These are phyloP conservation scores for Begonia peltatifolia DNA, from an alignment of 306 rosid genomes.

Conservation along the genomic window DNA sequence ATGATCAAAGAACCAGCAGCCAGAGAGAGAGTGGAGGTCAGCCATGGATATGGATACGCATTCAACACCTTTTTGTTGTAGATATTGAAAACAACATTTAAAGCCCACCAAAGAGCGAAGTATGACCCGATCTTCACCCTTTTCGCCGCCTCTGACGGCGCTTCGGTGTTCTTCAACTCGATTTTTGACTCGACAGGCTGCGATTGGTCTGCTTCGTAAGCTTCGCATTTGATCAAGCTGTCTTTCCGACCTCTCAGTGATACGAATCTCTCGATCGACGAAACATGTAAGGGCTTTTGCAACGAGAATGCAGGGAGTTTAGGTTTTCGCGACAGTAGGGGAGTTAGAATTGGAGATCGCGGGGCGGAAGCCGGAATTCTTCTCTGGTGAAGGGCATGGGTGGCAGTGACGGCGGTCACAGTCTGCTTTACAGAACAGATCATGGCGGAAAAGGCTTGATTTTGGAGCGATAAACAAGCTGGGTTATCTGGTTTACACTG, in stretches of 20 bases:
- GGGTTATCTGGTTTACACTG: conserved; percentile 7
- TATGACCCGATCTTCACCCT: conserved; percentile 79
- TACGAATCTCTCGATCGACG: conserved; percentile 24
- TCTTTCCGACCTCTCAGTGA: conserved; percentile 11
- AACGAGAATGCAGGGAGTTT: conserved; percentile 10
- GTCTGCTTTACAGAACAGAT: conserved; percentile 32
- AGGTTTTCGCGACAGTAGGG: conserved; percentile 9
- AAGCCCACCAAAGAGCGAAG: conserved; percentile 91
- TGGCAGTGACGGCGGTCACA: conserved; percentile 10
- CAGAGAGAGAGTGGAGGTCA: conserved; percentile 84
- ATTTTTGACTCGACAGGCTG: conserved; percentile 30
- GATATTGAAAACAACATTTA: conserved; percentile 90
- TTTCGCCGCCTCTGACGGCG: conserved; percentile 44
- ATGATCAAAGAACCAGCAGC: conserved; percentile 94
- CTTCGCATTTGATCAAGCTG: conserved; percentile 36
- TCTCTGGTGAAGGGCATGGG: conserved; percentile 14
- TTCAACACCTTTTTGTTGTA: conserved; percentile 95
- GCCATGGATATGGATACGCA: conserved; percentile 92
- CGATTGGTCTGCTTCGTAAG: conserved; percentile 39
- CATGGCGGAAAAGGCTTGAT: conserved; percentile 18
- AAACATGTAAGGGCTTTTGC: conserved; percentile 45
- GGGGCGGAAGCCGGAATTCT: conserved; percentile 10
- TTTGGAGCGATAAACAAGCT: conserved; percentile 5
- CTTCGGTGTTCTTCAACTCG: conserved; percentile 14
- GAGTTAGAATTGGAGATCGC: conserved; percentile 20